phyloP scores from a whole-genome alignment of 805 yeast species.

The Naumovozyma castellii region DNA sequence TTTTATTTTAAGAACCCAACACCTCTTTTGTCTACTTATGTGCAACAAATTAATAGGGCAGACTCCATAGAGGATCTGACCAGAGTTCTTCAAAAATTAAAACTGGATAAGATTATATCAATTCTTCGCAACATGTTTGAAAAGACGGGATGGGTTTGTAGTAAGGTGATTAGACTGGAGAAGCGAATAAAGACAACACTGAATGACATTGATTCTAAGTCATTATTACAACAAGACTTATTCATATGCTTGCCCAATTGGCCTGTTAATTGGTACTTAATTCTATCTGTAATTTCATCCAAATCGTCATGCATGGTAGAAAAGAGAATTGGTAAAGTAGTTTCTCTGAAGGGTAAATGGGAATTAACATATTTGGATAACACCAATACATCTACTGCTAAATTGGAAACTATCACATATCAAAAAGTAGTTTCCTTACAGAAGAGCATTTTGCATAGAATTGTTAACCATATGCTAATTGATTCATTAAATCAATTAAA shows the following conservation, averaged over 20 bases:
- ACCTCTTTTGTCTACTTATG: constrained; percentile 20
- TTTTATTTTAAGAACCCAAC: constrained; percentile 28
- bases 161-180: constrained; percentile 19
- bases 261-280: constrained; percentile 31
- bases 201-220: constrained; percentile 1
- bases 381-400: constrained; percentile 16
- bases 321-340: constrained; percentile 27
- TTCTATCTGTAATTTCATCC: constrained; percentile 27
- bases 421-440: constrained; percentile 26
- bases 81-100: constrained; percentile 22
- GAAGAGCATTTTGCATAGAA: constrained; percentile 25
- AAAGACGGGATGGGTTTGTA: constrained; percentile 30
- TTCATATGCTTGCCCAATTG: constrained; percentile 28
- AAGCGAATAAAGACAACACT: constrained; percentile 17
- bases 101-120: constrained; percentile 25
- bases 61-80: constrained; percentile 20
- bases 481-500: constrained; percentile 29
- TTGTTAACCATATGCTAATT: constrained; percentile 29
- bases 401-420: constrained; percentile 28
- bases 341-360: constrained; percentile 27
- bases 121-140: constrained; percentile 29
- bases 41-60: constrained; percentile 23
- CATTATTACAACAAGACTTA: constrained; percentile 21
- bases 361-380: constrained; percentile 25
- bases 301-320: constrained; percentile 26